Evolutionary conservation across 1,284 basidiomycete species (phyloP), one percentile per base, ranked within the genome.

Genomic region (Xerocomus nothofagi): DNA sequence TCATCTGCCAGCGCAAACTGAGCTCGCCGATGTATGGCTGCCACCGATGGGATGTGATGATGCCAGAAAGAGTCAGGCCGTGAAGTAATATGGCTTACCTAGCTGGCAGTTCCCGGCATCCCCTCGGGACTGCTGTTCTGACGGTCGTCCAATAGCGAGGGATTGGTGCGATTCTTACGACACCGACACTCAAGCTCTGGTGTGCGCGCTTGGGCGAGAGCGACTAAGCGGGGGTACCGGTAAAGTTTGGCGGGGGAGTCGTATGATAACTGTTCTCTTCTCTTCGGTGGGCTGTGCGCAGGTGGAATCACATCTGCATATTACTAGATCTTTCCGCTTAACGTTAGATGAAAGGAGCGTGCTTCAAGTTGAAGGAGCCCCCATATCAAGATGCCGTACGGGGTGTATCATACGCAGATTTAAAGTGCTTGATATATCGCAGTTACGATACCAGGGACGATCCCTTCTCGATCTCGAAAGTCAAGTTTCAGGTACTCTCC

Each of bases 401-500:
- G 51, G 55, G 46, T 53, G 65, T 55, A 62, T 69, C 63, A 67
- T 66, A 66, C 51, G 38, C 63, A 65, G 63, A 69, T 69, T 66
- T 65, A 55, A 42, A 51, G 50, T 60, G 44, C 65, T 65, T 66
- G 65, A 63, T 66, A 63, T 69, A 68, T 67, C 53, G 39, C 34
- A 21, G 33, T 66, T 66, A 66, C 65, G 65, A 39, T 62, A 70
- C 60, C 60, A 66, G 68, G 68, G 67, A 61, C 68, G 65, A 66
- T 66, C 67, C 56, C 52, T 54, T 56, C 63, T 66, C 65, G 64
- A 70, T 68, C 66, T 64, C 53, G 57, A 68, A 64, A 67, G 59
- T 54, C 64, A 67, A 60, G 65, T 61, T 64, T 65, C 66, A 66
- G 67, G 65, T 67, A 53, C 64, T 69, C 68, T 67, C 49, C 67